A percentile compares a stretch with the other conserved stretches of the same genome.
Evolutionary conservation across 495 filamentous ascomycete genomes (phyloP).

Genomic region (Aspergillus cristatus): DNA sequence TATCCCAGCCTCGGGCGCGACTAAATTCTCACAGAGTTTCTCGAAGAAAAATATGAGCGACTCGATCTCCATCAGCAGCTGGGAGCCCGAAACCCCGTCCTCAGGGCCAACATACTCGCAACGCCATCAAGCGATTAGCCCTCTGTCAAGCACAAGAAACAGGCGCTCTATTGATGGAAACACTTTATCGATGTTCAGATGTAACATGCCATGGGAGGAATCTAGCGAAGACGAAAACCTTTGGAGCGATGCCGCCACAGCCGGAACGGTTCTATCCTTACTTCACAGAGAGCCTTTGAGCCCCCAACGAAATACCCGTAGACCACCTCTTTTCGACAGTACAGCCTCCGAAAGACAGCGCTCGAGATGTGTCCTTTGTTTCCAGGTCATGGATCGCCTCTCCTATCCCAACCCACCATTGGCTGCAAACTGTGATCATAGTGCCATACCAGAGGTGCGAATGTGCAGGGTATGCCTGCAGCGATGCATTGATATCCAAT

Average conservation of each 20-base stretch:
- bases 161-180: no score
- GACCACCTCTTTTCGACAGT: background rate
- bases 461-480: conserved; percentile 8
- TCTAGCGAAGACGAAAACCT: background rate
- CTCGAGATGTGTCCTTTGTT: conserved; percentile 6
- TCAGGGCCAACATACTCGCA: background rate
- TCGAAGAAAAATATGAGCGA: no score
- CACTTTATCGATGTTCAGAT: background rate
- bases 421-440: conserved; percentile 7
- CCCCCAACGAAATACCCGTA: background rate
- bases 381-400: conserved; percentile 2
- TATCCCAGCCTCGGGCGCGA: no score
- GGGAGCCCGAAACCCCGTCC: no score
- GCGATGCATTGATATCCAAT: conserved; percentile 7
- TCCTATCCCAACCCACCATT: conserved; percentile 6
- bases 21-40: no score
- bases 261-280: conserved; percentile 9
- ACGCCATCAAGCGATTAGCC: no score
- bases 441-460: conserved; percentile 1
- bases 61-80: no score
- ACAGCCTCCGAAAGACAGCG: background rate
- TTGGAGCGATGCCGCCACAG: conserved; percentile 12
- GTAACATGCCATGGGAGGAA: background rate
- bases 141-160: no score
- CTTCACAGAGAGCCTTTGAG: conserved; percentile 7